Evolutionary conservation across 2,329 filamentous ascomycete genomes (phyloP).

Genomic region (Claviceps pusilla): DNA sequence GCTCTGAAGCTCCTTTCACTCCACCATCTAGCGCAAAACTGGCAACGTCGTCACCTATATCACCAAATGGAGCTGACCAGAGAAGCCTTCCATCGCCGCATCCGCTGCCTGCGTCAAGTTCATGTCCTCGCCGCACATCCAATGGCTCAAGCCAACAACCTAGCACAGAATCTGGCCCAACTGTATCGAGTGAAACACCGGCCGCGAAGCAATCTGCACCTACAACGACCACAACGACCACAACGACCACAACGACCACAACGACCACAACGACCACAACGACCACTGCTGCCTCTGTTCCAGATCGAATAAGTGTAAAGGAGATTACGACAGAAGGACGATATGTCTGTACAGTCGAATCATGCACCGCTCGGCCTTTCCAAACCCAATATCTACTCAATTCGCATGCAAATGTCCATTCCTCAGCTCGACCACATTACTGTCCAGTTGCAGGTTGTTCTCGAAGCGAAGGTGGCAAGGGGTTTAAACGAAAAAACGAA

Average conservation of each 20-base stretch:
- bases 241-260: slow-evolving; percentile 13
- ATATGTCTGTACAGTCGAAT: slow-evolving; percentile 43
- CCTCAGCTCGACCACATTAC: slow-evolving; percentile 49
- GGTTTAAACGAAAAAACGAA: slow-evolving; percentile 59
- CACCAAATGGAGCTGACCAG: slow-evolving; percentile 32
- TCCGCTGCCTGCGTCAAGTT: slow-evolving; percentile 23
- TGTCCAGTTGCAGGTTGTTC: slow-evolving; percentile 47
- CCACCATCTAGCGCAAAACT: slow-evolving; percentile 21
- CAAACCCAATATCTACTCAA: slow-evolving; percentile 66
- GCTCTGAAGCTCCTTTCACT: slow-evolving; percentile 14
- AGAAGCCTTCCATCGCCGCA: slow-evolving; percentile 33
- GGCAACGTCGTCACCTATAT: slow-evolving; percentile 30
- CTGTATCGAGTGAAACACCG: slow-evolving; percentile 30
- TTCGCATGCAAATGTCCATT: slow-evolving; percentile 63
- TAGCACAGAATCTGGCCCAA: slow-evolving; percentile 28
- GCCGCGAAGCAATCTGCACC: slow-evolving; percentile 29
- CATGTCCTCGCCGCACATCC: slow-evolving; percentile 21
- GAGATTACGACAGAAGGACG: slow-evolving; percentile 36
- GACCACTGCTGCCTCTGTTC: slow-evolving; percentile 22
- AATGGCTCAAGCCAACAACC: slow-evolving; percentile 20
- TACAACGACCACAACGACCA: slow-evolving; percentile 18
- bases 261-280: slow-evolving; percentile 15
- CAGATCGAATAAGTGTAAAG: slow-evolving; percentile 44
- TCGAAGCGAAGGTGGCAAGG: slow-evolving; percentile 48
- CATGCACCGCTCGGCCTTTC: slow-evolving; percentile 59